These are phyloP conservation scores for Coemansia sp. DNA, from an alignment of 192 early-diverging fungal species.

Conservation along the genomic window DNA sequence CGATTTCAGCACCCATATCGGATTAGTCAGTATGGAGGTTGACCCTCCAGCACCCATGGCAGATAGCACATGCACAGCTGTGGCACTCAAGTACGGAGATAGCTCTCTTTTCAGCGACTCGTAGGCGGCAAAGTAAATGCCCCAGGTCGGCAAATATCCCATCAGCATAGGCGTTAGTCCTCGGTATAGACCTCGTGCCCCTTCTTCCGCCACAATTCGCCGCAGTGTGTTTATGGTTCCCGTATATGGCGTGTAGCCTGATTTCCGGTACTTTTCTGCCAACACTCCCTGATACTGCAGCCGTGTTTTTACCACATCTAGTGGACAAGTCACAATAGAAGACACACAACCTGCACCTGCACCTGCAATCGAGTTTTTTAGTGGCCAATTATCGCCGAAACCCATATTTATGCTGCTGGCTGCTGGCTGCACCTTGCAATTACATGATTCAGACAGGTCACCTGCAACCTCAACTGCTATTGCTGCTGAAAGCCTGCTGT, in stretches of 20 bases:
- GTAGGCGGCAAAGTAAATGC: conserved; percentile 90
- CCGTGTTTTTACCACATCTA: conserved; percentile 93
- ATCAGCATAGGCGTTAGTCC: conserved; percentile 84
- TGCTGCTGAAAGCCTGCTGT: conserved; percentile 8
- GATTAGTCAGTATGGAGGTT: conserved; percentile 77
- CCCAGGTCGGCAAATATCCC: conserved; percentile 88
- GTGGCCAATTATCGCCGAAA: conserved; percentile 12
- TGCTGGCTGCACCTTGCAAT: background rate
- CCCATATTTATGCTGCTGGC: background rate
- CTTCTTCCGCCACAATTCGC: conserved; percentile 76
- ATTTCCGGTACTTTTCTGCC: conserved; percentile 16
- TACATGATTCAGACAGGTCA: conserved; percentile 24
- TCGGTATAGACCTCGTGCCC: conserved; percentile 83
- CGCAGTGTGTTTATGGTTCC: conserved; percentile 62
- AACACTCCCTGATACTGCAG: conserved; percentile 79
- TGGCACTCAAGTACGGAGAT: conserved; percentile 23
- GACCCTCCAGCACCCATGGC: conserved; percentile 81
- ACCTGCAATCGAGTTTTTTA: conserved; percentile 78
- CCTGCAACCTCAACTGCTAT: conserved; percentile 28
- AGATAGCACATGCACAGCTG: conserved; percentile 74
- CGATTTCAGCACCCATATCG: conserved; percentile 91
- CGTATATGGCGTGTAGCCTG: conserved; percentile 35
- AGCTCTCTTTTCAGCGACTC: conserved; percentile 68
- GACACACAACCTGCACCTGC: conserved; percentile 79
- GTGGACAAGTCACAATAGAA: conserved; percentile 80